A percentile compares a stretch with the other conserved stretches of the same genome.
phyloP scores from a whole-genome alignment of 305 asterid genomes.

The Fraxinus angustifolia region DNA sequence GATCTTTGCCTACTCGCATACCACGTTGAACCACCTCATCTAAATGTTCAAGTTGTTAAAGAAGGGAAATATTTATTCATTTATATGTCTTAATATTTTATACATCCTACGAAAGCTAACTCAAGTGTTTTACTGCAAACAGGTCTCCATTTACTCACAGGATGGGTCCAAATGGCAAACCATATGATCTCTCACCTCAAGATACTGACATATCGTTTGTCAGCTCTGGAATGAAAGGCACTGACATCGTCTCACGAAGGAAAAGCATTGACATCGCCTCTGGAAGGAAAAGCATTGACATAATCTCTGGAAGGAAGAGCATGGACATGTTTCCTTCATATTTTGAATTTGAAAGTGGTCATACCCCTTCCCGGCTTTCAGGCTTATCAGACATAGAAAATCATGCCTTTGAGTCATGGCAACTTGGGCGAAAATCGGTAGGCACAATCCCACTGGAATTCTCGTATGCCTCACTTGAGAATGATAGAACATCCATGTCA shows the following conservation, averaged over 20 bases:
- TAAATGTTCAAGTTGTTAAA: not conserved
- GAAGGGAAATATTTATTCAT: not conserved
- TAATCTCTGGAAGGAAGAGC: slow-evolving; percentile 13
- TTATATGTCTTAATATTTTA: not conserved
- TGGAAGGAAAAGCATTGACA: slow-evolving; percentile 14
- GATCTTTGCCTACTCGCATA: not conserved
- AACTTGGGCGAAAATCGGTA: slow-evolving; percentile 19
- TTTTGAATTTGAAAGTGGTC: slow-evolving; percentile 24
- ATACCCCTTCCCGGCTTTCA: slow-evolving; percentile 25
- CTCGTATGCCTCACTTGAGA: slow-evolving; percentile 9
- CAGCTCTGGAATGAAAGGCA: slow-evolving; percentile 19
- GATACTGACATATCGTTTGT: slow-evolving; percentile 30
- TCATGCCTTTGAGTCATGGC: slow-evolving; percentile 16
- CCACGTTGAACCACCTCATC: not conserved
- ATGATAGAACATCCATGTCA: slow-evolving; percentile 4
- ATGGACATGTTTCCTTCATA: slow-evolving; percentile 22
- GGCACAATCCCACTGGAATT: slow-evolving; percentile 6
- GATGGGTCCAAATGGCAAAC: slow-evolving; percentile 29
- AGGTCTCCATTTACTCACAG: slow-evolving; percentile 31
- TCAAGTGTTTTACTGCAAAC: slow-evolving; percentile 16
- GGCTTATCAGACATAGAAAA: slow-evolving; percentile 26
- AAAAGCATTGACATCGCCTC: slow-evolving; percentile 18
- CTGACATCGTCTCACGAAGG: slow-evolving; percentile 10
- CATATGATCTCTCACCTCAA: slow-evolving; percentile 20
- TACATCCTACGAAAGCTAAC: slow-evolving; percentile 3